Evolutionary conservation across 305 asterid genomes (phyloP), one percentile per base, ranked within the genome.

Genomic region (Fraxinus velutina): DNA sequence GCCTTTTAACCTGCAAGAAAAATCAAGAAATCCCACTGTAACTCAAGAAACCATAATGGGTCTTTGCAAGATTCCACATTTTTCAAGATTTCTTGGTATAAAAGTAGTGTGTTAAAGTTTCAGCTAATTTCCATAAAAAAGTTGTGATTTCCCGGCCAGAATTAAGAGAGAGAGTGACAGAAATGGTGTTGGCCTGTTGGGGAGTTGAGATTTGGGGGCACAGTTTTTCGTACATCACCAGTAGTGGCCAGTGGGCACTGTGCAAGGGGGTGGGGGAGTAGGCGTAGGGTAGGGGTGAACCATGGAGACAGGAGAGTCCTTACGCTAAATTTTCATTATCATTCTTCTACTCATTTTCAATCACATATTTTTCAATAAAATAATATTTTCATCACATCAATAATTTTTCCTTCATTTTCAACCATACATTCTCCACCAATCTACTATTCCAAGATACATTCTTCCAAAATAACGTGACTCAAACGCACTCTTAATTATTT

Each of bases 141-240:
- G 39, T 24, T 76, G 70, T 34, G 76, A 60, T 15, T 81, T 83
- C 73, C 86, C 86, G 82, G 86, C 86, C 15, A 86, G 74, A 76
- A 73, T 36, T 57, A 19, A 60, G 78, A 68, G 87, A 76, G 82
- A 39, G 44, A 57, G n/a, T 24, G 75, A 73, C 78, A 72, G 80
- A 33, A 84, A 68, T 84, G 79, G 50, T 37, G 44, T 7, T 7
- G 12, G 50, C 50, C 50, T 24, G 85, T 39, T 37, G 77, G 81
- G 75, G 74, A 21, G 83, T 78, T 79, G 86, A 89, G 90, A 85
- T 83, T 86, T 89, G 86, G 89, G 88, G 83, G 89, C 84, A 89
- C 82, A 84, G 81, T 81, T 62, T 42, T 86, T 83, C 81, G 91
- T 88, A 78, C 88, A 84, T 57, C 83, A 80, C 73, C 32, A 76